These are phyloP conservation scores for Magnusiomyces tetraspermus DNA, from an alignment of 1,139 yeast genomes.

Conservation along the genomic window DNA sequence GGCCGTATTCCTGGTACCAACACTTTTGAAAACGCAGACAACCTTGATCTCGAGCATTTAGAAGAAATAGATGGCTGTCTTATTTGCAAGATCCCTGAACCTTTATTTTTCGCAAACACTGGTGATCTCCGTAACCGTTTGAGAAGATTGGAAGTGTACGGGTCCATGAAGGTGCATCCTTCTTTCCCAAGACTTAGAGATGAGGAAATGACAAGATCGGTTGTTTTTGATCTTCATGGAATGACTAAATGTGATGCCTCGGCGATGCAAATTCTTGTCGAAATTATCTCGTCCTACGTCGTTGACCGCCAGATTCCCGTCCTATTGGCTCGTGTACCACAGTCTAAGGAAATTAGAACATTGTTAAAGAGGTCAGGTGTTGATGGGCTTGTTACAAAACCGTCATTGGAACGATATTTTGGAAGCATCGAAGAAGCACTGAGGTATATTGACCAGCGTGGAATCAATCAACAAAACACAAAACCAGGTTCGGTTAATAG, in stretches of 20 bases:
- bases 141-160: constrained; percentile 70
- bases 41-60: constrained; percentile 25
- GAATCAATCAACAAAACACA: neutral
- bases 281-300: constrained; percentile 46
- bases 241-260: constrained; percentile 84
- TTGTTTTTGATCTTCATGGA: constrained; percentile 78
- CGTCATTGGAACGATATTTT: constrained; percentile 23
- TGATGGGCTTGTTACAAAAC: constrained; percentile 26
- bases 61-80: constrained; percentile 82
- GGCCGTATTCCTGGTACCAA: constrained; percentile 75
- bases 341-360: constrained; percentile 33
- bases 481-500: neutral
- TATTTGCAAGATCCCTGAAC: constrained; percentile 84
- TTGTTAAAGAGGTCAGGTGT: constrained; percentile 35
- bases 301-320: constrained; percentile 46
- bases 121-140: constrained; percentile 71
- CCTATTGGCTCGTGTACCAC: constrained; percentile 56
- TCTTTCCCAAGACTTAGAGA: constrained; percentile 53
- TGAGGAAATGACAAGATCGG: constrained; percentile 48
- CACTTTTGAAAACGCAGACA: constrained; percentile 69
- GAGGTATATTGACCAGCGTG: constrained; percentile 18
- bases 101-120: constrained; percentile 83
- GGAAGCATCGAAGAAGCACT: constrained; percentile 33
- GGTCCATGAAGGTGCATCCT: constrained; percentile 78
- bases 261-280: constrained; percentile 67